A percentile compares a stretch with the other conserved stretches of the same genome.
phyloP scores from a whole-genome alignment of 2,329 filamentous ascomycete genomes.

The Microcyclospora tardicrescens region DNA sequence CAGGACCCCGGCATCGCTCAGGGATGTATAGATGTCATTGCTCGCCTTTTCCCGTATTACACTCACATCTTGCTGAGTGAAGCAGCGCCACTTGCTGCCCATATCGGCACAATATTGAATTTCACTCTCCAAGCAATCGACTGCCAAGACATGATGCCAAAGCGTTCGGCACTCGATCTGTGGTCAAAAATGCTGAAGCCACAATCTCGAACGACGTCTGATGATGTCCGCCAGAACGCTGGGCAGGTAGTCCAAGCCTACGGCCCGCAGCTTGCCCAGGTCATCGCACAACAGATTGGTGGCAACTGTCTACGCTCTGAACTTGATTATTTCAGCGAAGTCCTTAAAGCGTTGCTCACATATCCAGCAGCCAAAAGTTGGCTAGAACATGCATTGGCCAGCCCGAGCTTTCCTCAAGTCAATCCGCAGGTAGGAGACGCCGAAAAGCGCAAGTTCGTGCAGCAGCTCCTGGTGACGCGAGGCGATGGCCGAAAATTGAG shows the following conservation, averaged over 20 bases:
- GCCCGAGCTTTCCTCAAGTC: slow-evolving; percentile 30
- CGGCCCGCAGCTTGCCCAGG: slow-evolving; percentile 47
- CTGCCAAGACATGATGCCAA: slow-evolving; percentile 61
- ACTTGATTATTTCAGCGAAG: slow-evolving; percentile 56
- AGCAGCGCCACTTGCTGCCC: slow-evolving; percentile 28
- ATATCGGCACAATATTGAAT: slow-evolving; percentile 53
- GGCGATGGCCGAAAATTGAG: slow-evolving; percentile 49
- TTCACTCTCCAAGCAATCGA: slow-evolving; percentile 60
- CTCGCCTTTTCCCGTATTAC: slow-evolving; percentile 49
- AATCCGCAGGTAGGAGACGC: slow-evolving; percentile 44
- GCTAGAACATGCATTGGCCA: slow-evolving; percentile 46
- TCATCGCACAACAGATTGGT: slow-evolving; percentile 52
- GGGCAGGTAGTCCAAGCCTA: slow-evolving; percentile 41
- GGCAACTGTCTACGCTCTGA: slow-evolving; percentile 59
- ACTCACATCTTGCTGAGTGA: slow-evolving; percentile 47
- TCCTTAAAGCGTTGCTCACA: slow-evolving; percentile 49
- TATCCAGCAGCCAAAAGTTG: slow-evolving; percentile 16
- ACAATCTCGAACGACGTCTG: slow-evolving; percentile 22
- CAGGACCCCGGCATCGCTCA: slow-evolving; percentile 61
- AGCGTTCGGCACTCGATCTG: slow-evolving; percentile 59
- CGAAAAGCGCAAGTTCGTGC: slow-evolving; percentile 52
- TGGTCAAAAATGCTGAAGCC: slow-evolving; percentile 47
- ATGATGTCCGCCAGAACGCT: slow-evolving; percentile 8
- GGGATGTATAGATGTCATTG: slow-evolving; percentile 59
- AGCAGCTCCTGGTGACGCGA: slow-evolving; percentile 53